These are phyloP conservation scores for Lepiota brunneoincarnata DNA, from an alignment of 768 basidiomycete genomes.

Conservation along the genomic window DNA sequence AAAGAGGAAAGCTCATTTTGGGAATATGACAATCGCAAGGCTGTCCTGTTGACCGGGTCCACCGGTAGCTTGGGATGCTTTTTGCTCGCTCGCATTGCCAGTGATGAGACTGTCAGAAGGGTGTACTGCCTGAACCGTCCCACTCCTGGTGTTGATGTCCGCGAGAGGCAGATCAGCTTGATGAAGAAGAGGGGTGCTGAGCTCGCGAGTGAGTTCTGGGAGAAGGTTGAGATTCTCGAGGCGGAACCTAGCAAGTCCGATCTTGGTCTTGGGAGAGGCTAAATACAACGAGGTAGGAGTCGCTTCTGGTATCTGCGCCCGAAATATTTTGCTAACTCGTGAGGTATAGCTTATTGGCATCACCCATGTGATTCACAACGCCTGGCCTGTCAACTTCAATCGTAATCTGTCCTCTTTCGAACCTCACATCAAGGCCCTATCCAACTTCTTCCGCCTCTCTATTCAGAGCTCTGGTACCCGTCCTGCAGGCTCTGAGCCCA, in stretches of 20 bases:
- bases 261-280: constrained; percentile 23
- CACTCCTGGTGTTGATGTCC: constrained; percentile 14
- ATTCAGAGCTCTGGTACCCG: constrained; percentile 30
- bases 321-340: background rate
- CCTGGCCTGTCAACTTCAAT: constrained; percentile 47
- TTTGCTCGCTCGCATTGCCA: constrained; percentile 27
- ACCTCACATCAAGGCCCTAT: constrained; percentile 29
- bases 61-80: constrained; percentile 40
- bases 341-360: constrained; percentile 18
- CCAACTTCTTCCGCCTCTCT: constrained; percentile 21
- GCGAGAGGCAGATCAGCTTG: constrained; percentile 25
- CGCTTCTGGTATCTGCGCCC: background rate
- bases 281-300: constrained; percentile 23
- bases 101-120: constrained; percentile 18
- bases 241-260: constrained; percentile 23
- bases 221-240: constrained; percentile 26
- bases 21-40: constrained; percentile 10
- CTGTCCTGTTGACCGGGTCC: constrained; percentile 36
- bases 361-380: constrained; percentile 32
- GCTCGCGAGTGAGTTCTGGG: constrained; percentile 23
- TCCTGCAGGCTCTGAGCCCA: constrained; percentile 29
- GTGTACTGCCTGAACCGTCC: constrained; percentile 34
- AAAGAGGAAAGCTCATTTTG: background rate
- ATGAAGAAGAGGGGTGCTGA: constrained; percentile 28
- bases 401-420: constrained; percentile 40